phyloP scores from a whole-genome alignment of 306 rosid genomes.

The Bauhinia variegata region DNA sequence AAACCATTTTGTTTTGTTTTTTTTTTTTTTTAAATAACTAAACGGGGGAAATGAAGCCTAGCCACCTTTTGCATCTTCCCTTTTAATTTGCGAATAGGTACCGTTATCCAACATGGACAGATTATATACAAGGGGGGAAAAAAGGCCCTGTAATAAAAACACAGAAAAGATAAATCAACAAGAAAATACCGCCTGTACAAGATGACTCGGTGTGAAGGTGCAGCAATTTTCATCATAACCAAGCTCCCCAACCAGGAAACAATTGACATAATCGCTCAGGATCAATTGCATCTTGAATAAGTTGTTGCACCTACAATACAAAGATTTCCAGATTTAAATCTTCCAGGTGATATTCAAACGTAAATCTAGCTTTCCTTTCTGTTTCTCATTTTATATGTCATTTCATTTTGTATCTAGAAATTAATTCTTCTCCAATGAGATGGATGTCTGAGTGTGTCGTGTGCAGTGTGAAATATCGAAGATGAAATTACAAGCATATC shows the following conservation, averaged over 20 bases:
- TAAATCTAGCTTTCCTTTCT: constrained; percentile 21
- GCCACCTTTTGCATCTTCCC: no score
- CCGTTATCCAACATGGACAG: no score
- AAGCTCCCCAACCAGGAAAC: constrained; percentile 97
- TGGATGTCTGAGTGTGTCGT: not conserved
- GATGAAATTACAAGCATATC: not conserved
- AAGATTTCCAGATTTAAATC: constrained; percentile 1
- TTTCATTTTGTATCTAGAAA: constrained; percentile 1
- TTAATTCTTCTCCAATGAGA: constrained; percentile 10
- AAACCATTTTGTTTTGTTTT: no score
- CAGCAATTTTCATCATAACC: constrained; percentile 54
- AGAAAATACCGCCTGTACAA: constrained; percentile 43
- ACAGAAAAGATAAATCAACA: not conserved
- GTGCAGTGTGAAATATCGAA: not conserved
- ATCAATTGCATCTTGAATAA: constrained; percentile 90
- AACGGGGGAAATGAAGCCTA: no score
- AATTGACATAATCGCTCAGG: constrained; percentile 81
- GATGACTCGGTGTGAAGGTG: constrained; percentile 18
- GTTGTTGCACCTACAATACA: constrained; percentile 77
- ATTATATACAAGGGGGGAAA: no score
- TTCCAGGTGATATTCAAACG: constrained; percentile 10
- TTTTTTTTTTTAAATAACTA: no score
- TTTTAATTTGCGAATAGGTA: no score
- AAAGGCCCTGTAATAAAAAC: not conserved
- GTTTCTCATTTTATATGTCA: constrained; percentile 6